Base-by-base conservation (phyloP, 2,329 filamentous ascomycete species). In the Colletotrichum euphorbiae region DNA sequence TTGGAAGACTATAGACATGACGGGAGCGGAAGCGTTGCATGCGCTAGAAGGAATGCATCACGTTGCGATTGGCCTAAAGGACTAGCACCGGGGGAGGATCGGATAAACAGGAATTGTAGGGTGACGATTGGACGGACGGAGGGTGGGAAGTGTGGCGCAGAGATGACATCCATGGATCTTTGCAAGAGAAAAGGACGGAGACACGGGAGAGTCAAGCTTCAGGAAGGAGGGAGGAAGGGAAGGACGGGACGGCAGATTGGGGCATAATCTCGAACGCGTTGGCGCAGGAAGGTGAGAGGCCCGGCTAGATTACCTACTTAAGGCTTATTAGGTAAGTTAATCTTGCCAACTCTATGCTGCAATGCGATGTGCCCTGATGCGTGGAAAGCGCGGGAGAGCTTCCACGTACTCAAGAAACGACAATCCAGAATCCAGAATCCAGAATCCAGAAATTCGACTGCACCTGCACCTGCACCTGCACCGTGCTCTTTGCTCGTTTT, bases 121-220 rank as follows among this genome's bases (percentile, higher is more conserved):
- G 24, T 36, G 54, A n/a, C 36, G 24, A 65, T 63, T 62, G 46
- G 62, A 33, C 56, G 38, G 59, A 62, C 19, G 51, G 8, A 15
- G 43, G 13, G 45, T 31, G 24, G 54, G 36, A 54, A 62, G 36
- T 15, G 63, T 67, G 64, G 51, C 50, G 51, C 50, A 63, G 64
- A 46, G 43, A 28, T 8, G 28, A 8, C 28, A 28, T 28, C 28
- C 28, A 28, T 28, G 28, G 28, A 28, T 28, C 28, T 28, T 6
- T 7, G 7, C 28, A 56, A 17, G 21, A 17, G 19, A 15, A 57
- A n/a, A 24, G 19, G 24, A 24, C 24, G 24, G 24, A n/a, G n/a
- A n/a, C n/a, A n/a, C n/a, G n/a, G n/a, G n/a, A 24, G 24, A 24
- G 24, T 24, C 24, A 4, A 24, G 24, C 24, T 24, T 24, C 24